phyloP scores from a whole-genome alignment of 139 green algal species.

The Desmodesmus armatus region DNA sequence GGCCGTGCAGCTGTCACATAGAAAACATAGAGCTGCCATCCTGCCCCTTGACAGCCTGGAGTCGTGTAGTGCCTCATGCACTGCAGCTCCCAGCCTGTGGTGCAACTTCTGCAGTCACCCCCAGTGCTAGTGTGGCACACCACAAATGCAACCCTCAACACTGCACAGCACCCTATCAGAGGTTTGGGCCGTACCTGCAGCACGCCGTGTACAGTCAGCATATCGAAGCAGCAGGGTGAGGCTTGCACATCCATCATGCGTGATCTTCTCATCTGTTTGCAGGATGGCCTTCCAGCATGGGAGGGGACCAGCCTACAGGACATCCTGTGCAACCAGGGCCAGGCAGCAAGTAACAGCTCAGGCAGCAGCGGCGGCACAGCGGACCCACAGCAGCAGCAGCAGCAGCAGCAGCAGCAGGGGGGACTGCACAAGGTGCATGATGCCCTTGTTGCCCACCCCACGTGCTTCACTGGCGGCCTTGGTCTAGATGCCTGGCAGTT shows the following conservation, averaged over 20 bases:
- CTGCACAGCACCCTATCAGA: too few species aligned
- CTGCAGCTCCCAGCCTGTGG: not conserved
- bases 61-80: not conserved
- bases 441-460: conserved; percentile 18
- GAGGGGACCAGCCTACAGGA: not conserved
- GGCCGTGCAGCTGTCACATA: too few species aligned
- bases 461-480: not conserved
- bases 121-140: too few species aligned
- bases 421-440: not conserved
- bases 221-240: too few species aligned
- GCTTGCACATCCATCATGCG: too few species aligned
- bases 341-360: not conserved
- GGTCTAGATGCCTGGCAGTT: conserved; percentile 11
- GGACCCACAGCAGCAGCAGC: conserved; percentile 6
- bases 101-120: not conserved
- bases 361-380: not conserved
- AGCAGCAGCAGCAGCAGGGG: not conserved
- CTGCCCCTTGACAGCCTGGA: not conserved
- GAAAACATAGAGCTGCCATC: not conserved
- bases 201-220: too few species aligned
- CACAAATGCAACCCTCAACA: too few species aligned
- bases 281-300: conserved; percentile 6
- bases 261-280: too few species aligned
- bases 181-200: too few species aligned
- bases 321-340: too few species aligned